phyloP scores from a whole-genome alignment of 2,329 filamentous ascomycete genomes.

The Diaporthe sp. region DNA sequence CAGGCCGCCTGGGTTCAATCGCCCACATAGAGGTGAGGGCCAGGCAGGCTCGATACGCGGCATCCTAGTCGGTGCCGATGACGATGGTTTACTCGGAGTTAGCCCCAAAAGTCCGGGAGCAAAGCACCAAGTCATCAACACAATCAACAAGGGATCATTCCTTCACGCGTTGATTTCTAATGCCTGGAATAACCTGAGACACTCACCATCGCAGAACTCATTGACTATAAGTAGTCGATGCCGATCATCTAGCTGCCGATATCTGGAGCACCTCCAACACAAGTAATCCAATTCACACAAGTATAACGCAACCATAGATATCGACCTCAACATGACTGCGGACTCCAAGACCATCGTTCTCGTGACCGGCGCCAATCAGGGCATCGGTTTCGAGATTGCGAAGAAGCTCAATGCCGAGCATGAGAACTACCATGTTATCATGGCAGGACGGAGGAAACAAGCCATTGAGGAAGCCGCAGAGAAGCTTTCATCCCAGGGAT shows the following conservation, averaged over 20 bases:
- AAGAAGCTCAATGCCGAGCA: slow-evolving; percentile 53
- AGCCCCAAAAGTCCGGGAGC: slow-evolving; percentile 11
- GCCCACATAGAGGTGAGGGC: no score
- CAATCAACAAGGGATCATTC: not conserved
- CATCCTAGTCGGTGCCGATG: no score
- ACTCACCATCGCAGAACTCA: not conserved
- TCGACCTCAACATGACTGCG: slow-evolving; percentile 17
- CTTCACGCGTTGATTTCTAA: slow-evolving; percentile 10
- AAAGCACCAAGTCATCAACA: not conserved
- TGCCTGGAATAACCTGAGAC: not conserved
- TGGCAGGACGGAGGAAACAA: slow-evolving; percentile 51
- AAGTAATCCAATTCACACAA: not conserved
- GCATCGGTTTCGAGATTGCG: slow-evolving; percentile 56
- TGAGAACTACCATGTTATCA: slow-evolving; percentile 53
- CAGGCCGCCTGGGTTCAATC: not conserved
- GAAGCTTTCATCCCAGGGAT: slow-evolving; percentile 43
- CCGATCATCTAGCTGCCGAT: not conserved
- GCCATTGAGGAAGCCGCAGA: slow-evolving; percentile 52
- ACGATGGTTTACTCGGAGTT: not conserved
- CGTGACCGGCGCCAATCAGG: slow-evolving; percentile 57
- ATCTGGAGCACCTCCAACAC: not conserved
- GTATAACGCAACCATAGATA: not conserved
- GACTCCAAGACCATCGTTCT: slow-evolving; percentile 44
- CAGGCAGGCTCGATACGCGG: no score
- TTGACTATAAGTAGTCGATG: slow-evolving; percentile 6